Conservation (phyloP, 1,284 basidiomycete species). For the Marasmius tenuissimus region DNA sequence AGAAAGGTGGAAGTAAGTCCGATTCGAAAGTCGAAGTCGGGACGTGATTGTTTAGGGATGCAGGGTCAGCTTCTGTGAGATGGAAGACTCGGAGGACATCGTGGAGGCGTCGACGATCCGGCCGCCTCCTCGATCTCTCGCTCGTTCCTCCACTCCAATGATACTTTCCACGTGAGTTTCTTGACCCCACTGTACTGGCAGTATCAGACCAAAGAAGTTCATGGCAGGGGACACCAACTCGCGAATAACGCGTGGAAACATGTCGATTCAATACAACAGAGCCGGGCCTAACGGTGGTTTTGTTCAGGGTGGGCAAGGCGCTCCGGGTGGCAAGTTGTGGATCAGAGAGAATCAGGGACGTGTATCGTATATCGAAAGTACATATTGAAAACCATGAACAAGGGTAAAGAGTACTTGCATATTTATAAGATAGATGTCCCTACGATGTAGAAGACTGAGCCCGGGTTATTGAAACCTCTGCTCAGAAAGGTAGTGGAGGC, state of each 20-base stretch:
- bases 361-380: slow-evolving; percentile 13
- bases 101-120: neutral
- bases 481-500: too few species aligned
- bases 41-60: neutral
- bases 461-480: too few species aligned
- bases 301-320: neutral
- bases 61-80: neutral
- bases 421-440: too few species aligned
- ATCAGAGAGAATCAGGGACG: slow-evolving; percentile 10
- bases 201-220: neutral
- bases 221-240: neutral
- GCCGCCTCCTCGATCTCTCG: neutral
- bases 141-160: too few species aligned
- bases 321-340: neutral
- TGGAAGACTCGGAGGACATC: neutral
- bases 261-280: neutral
- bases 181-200: too few species aligned
- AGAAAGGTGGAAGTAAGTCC: neutral
- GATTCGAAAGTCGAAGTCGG: neutral
- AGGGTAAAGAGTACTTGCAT: too few species aligned
- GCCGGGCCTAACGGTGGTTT: neutral
- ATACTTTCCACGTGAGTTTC: too few species aligned
- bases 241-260: neutral
- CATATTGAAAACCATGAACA: neutral
- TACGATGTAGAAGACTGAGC: too few species aligned